These are phyloP conservation scores for Sonneratia caseolaris DNA, from an alignment of 345 rosid species.

Conservation along the genomic window DNA sequence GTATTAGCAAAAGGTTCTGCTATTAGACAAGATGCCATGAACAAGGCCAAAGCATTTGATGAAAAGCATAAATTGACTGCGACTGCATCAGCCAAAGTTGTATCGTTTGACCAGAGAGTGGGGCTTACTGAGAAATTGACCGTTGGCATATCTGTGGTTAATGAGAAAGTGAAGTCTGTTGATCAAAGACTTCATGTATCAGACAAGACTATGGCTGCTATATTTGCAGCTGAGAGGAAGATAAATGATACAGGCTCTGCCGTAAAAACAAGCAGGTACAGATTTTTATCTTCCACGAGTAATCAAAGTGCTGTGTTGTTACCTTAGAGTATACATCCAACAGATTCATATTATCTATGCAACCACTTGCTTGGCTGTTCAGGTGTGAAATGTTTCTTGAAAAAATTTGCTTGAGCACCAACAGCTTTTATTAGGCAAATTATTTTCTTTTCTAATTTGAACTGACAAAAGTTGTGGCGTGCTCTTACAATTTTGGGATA, in stretches of 20 bases:
- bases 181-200: slow-evolving; percentile 92
- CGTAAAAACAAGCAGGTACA: slow-evolving; percentile 91
- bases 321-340: not conserved
- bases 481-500: not conserved
- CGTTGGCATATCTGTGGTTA: slow-evolving; percentile 75
- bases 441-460: not conserved
- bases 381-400: not conserved
- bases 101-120: slow-evolving; percentile 69
- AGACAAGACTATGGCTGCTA: slow-evolving; percentile 94
- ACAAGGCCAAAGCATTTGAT: slow-evolving; percentile 89
- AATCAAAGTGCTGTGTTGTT: not conserved
- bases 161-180: slow-evolving; percentile 88
- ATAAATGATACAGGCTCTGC: slow-evolving; percentile 90
- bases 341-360: not conserved
- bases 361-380: not conserved
- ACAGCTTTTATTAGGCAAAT: not conserved
- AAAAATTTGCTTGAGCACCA: not conserved
- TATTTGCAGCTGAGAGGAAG: slow-evolving; percentile 92
- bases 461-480: not conserved
- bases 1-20: slow-evolving; percentile 87
- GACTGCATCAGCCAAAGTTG: slow-evolving; percentile 83
- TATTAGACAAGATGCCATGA: slow-evolving; percentile 80
- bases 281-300: slow-evolving; percentile 1
- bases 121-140: slow-evolving; percentile 76
- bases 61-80: slow-evolving; percentile 79